Evolutionary conservation across 495 filamentous ascomycete genomes (phyloP), one percentile per base, ranked within the genome.

Genomic region (Aspergillus affinis): DNA sequence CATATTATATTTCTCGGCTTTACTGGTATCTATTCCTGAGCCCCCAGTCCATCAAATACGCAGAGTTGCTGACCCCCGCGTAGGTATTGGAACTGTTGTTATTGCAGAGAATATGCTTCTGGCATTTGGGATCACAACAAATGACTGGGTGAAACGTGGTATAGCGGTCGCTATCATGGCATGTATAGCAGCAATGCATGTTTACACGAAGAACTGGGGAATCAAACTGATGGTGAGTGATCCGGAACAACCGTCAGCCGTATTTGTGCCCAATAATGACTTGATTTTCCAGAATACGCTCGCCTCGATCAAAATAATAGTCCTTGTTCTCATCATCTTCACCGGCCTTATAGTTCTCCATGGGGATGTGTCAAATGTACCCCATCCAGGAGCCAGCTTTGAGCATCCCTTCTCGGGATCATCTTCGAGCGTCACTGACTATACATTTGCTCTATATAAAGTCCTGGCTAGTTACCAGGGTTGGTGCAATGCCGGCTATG

Each of bases 381-480:
- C 67, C 6, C 64, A 76, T 51, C 75, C 75, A 0, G 59, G 71
- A 23, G 62, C 66, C n/a, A 72, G 63, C 51, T 71, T 77, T 44
- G 47, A 59, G 15, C 54, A 71, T 44, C 54, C 74, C 0, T 76
- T 76, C 56, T 65, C 60, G 0, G 69, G 72, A 9, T 75, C 76
- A 7, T 74, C 77, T 4, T 70, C 68, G n/a, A 67, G 64, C 41
- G 55, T 64, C 1, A 61, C 51, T 1, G 51, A 64, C n/a, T 77
- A 74, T 48, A 69, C 84, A 18, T 84, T 83, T 6, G 82, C 85
- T 0, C 65, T 91, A 4, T 89, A 89, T 74, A 89, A 89, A 63
- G 82, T 91, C 0, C 80, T 85, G 46, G 88, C 88, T 58, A 85
- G 88, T 0, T 91, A 86, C 62, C 75, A 85, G 1, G 88, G 86